These are phyloP conservation scores for Pleurozium schreberi DNA, from an alignment of 225 moss, liverwort and hornwort genomes.

Conservation along the genomic window DNA sequence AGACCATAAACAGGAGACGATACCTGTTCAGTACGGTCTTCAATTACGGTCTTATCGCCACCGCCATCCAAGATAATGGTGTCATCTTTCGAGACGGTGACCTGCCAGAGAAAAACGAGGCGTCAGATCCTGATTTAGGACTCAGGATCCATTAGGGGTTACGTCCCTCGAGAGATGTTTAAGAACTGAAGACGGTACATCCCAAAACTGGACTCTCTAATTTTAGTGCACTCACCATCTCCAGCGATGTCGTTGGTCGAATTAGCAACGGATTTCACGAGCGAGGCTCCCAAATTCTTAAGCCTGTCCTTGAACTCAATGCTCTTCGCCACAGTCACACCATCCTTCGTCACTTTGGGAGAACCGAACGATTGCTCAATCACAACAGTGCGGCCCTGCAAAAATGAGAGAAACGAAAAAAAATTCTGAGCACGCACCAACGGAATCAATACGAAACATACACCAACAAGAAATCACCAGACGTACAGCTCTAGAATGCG, in stretches of 20 bases:
- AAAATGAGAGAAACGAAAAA: background rate
- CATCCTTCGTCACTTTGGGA: conserved; percentile 93
- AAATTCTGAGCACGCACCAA: background rate
- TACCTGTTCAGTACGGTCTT: conserved; percentile 83
- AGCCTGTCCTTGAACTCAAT: conserved; percentile 85
- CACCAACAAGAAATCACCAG: too few relatives aligned
- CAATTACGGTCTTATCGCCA: conserved; percentile 71
- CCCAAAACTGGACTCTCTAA: background rate
- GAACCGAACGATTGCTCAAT: conserved; percentile 88
- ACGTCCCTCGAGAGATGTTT: too few relatives aligned
- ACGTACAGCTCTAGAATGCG: too few relatives aligned
- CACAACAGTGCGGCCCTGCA: conserved; percentile 84
- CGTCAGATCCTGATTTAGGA: background rate
- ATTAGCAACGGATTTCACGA: conserved; percentile 93
- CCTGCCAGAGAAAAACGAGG: background rate
- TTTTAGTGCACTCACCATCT: conserved; percentile 40
- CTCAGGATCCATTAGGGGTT: background rate
- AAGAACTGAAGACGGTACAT: background rate
- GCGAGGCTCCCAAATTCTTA: conserved; percentile 80
- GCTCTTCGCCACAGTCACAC: conserved; percentile 85
- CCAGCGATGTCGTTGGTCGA: conserved; percentile 94
- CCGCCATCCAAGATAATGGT: conserved; percentile 85
- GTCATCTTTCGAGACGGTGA: conserved; percentile 85
- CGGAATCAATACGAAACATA: too few relatives aligned
- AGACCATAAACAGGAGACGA: background rate